phyloP scores from a whole-genome alignment of 768 basidiomycete genomes.

The Rhizopogon rudus region DNA sequence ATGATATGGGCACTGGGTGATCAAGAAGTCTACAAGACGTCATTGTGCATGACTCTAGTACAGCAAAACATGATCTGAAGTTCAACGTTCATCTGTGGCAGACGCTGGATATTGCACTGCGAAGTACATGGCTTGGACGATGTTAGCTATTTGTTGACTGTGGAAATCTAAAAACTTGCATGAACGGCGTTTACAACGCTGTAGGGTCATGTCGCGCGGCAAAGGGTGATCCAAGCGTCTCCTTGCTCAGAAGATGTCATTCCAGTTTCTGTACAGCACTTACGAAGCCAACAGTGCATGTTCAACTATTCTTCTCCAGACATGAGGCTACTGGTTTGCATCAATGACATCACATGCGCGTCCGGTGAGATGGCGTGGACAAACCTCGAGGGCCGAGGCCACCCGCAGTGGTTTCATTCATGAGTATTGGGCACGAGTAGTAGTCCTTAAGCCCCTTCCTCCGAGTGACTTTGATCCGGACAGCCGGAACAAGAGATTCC shows the following conservation, averaged over 20 bases:
- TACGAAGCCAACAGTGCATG: neutral
- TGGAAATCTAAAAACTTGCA: too few species aligned
- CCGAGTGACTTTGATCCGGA: neutral
- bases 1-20: neutral
- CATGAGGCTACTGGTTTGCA: neutral
- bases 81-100: neutral
- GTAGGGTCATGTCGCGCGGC: neutral
- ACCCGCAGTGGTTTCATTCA: neutral
- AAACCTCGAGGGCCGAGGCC: neutral
- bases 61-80: too few species aligned
- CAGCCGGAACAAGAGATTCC: neutral
- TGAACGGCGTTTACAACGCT: neutral
- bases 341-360: neutral
- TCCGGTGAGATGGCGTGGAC: neutral
- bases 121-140: neutral
- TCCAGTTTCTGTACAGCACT: neutral
- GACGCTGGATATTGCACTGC: neutral
- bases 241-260: neutral
- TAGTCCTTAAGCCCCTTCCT: neutral
- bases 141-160: too few species aligned
- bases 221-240: neutral
- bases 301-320: neutral
- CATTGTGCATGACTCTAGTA: neutral
- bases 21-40: too few species aligned
- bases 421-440: neutral